A percentile compares a stretch with the other conserved stretches of the same genome.
Conservation (phyloP, 306 rosid species). For the Cucurbita ficifolia region DNA sequence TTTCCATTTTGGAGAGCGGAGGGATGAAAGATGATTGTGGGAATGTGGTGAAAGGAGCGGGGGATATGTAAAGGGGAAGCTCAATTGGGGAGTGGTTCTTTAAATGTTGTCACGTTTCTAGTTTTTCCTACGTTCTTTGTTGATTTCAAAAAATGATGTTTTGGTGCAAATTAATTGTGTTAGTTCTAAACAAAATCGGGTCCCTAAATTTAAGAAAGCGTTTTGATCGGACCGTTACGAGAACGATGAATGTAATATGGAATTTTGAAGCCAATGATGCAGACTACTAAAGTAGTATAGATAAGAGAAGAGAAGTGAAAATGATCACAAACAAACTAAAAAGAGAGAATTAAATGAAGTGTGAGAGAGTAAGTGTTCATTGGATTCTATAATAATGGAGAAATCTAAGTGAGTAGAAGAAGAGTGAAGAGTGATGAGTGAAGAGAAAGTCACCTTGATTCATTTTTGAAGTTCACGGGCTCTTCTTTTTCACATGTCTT, state of each 20-base stretch:
- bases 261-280: background rate
- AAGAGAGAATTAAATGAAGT: slow-evolving; percentile 1
- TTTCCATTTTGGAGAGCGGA: slow-evolving; percentile 30
- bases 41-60: slow-evolving; percentile 1
- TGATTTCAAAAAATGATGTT: too few species aligned
- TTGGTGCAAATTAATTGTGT: too few species aligned
- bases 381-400: background rate
- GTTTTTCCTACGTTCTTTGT: too few species aligned
- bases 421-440: background rate
- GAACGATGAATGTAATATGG: background rate
- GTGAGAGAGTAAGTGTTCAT: background rate
- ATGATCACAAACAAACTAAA: background rate
- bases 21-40: background rate
- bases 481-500: slow-evolving; percentile 71
- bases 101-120: background rate
- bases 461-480: slow-evolving; percentile 53
- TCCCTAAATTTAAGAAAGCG: too few species aligned
- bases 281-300: background rate
- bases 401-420: background rate
- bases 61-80: background rate
- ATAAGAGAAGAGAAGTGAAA: background rate
- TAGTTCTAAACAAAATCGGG: too few species aligned
- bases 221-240: too few species aligned
- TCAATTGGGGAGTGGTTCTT: background rate
- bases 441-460: slow-evolving; percentile 50